Percentiles rank a stretch among this genome's conserved stretches.
These are phyloP conservation scores for Eimeria tenella DNA, from an alignment of 169 alveolate genomes.

Conservation along the genomic window DNA sequence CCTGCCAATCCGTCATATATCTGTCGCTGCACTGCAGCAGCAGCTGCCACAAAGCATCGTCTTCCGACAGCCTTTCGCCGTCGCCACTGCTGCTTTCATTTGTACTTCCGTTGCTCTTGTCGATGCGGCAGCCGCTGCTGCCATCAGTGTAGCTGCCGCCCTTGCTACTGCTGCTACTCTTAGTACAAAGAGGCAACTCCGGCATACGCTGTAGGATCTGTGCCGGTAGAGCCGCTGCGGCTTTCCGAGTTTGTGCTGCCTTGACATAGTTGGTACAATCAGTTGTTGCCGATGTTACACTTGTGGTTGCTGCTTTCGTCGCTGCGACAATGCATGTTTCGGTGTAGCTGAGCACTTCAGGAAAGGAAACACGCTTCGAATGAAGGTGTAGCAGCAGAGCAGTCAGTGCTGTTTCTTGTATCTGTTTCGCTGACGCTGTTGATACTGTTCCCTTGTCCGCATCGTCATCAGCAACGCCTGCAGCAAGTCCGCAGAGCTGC, in stretches of 20 bases:
- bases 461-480: neutral
- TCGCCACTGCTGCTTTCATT: neutral
- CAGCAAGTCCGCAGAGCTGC: neutral
- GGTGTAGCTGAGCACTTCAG: neutral
- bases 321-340: conserved; percentile 5
- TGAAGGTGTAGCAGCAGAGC: conserved; percentile 49
- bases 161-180: conserved; percentile 39
- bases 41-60: conserved; percentile 20
- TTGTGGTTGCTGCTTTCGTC: conserved; percentile 1
- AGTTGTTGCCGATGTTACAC: neutral
- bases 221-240: neutral
- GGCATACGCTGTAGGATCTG: conserved; percentile 19
- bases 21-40: conserved; percentile 16
- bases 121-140: neutral
- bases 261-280: neutral
- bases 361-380: neutral
- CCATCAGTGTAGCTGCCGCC: neutral
- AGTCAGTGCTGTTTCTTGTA: conserved; percentile 30
- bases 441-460: neutral
- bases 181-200: conserved; percentile 1
- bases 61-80: conserved; percentile 1
- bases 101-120: conserved; percentile 8
- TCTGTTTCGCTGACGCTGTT: neutral
- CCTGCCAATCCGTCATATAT: neutral
- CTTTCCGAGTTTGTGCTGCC: neutral